Base-by-base conservation (phyloP, 1,139 yeast genomes). In the Debaryomycetaceae sp. region DNA sequence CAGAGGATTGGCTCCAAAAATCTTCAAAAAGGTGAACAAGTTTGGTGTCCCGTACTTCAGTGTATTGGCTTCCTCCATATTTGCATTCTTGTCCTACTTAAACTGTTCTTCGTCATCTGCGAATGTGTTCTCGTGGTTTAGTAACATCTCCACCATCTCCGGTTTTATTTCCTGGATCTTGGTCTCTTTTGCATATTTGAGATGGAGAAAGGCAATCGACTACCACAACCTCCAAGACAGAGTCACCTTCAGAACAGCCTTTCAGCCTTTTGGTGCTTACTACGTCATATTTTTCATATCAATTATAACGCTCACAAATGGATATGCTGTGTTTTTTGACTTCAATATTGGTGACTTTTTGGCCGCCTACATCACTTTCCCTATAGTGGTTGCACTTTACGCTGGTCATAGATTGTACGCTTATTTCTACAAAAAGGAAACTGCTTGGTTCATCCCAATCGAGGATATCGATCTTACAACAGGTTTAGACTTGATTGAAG, bases 161-260 rank as follows among this genome's bases (percentile, higher is more conserved):
- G 91, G 89, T 37, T 70, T 84, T 40, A 56, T 83, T 41, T 76
- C 86, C 33, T 85, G 92, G 92, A 66, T 82, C 40, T 69, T 68
- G 39, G 65, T 74, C 29, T 52, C 71, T 16, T 52, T 66, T 31
- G 68, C 80, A 17, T 76, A 76, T 48, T 42, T 76, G 36, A 67
- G 81, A 56, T 78, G 76, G 73, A 74, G 79, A 60, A 73, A 70
- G 50, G 83, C 81, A 15, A 65, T 78, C 40, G 51, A 48, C 1
- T 65, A 48, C 50, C 72, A 73, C 41, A 59, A 57, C 11, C 57
- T 76, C 46, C 54, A 61, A 41, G 77, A 67, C 33, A 63, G 79
- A 47, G 72, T 77, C 16, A 67, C 79, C 9, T 81, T 65, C 61
- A 68, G 55, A 39, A 66, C 81, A 1, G 63, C 67, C 15, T 63